A percentile compares a stretch with the other conserved stretches of the same genome.
phyloP scores from a whole-genome alignment of 768 basidiomycete species.

The Boletus rufocinnamomeus region DNA sequence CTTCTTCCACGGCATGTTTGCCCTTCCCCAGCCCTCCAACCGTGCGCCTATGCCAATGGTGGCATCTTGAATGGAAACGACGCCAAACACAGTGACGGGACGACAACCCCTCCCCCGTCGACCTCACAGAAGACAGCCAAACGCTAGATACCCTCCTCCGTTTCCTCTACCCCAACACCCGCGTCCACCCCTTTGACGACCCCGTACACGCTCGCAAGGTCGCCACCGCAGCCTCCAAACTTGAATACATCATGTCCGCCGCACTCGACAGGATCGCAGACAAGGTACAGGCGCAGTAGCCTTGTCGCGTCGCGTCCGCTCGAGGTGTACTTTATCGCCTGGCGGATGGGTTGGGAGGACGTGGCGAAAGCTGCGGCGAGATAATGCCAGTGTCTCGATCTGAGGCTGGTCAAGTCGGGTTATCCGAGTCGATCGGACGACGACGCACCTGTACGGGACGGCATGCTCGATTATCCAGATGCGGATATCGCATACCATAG shows the following conservation, averaged over 20 bases:
- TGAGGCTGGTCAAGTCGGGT: too few species aligned
- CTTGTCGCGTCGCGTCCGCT: neutral
- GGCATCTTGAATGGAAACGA: too few species aligned
- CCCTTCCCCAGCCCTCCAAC: too few species aligned
- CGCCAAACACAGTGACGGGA: too few species aligned
- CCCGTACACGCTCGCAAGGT: neutral
- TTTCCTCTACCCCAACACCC: slow-evolving; percentile 8
- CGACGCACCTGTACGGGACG: neutral
- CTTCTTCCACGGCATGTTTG: too few species aligned
- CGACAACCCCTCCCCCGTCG: neutral
- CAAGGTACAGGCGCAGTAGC: neutral
- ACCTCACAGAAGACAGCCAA: slow-evolving; percentile 1
- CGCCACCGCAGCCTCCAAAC: neutral
- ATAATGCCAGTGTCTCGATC: neutral
- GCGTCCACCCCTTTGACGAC: neutral
- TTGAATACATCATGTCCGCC: too few species aligned
- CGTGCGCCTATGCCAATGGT: too few species aligned
- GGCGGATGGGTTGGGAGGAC: slow-evolving; percentile 2
- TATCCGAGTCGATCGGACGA: too few species aligned
- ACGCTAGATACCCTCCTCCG: slow-evolving; percentile 11
- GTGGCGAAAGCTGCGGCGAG: neutral
- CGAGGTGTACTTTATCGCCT: slow-evolving; percentile 5
- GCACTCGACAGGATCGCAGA: neutral
- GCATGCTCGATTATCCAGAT: neutral
- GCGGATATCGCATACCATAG: slow-evolving; percentile 1